Percentiles rank a stretch among this genome's conserved stretches.
These are phyloP conservation scores for Aspergillus funiculosus DNA, from an alignment of 495 filamentous ascomycete species.

Conservation along the genomic window DNA sequence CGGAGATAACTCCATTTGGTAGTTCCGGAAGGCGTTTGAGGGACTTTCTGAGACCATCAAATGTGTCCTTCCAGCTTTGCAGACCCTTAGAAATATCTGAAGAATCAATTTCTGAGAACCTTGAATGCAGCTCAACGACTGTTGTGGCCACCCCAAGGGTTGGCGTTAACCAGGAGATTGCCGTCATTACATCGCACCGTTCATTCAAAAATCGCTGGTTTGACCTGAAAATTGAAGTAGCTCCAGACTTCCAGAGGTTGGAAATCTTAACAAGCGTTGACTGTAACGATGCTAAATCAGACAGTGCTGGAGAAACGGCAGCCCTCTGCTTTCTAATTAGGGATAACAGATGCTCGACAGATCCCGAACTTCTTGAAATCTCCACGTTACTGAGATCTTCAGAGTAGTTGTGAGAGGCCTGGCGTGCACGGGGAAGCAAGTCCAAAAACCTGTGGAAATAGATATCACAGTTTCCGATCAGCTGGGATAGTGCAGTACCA, in stretches of 20 bases:
- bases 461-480: constrained; percentile 50
- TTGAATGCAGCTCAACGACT: constrained; percentile 54
- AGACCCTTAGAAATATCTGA: constrained; percentile 38
- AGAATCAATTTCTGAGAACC: constrained; percentile 49
- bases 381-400: constrained; percentile 77
- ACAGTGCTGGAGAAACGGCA: constrained; percentile 41
- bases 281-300: constrained; percentile 32
- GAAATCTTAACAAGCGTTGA: constrained; percentile 33
- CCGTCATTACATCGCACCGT: constrained; percentile 18
- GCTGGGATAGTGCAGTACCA: constrained; percentile 15
- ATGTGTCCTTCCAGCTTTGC: constrained; percentile 43
- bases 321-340: constrained; percentile 62
- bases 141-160: constrained; percentile 41
- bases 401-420: constrained; percentile 62
- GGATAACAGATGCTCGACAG: constrained; percentile 73
- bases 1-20: constrained; percentile 48
- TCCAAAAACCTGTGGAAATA: constrained; percentile 75
- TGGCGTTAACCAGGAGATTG: constrained; percentile 46
- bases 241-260: constrained; percentile 38
- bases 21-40: constrained; percentile 48
- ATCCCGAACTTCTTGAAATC: constrained; percentile 68
- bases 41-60: constrained; percentile 34
- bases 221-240: constrained; percentile 26
- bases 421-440: constrained; percentile 59
- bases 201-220: constrained; percentile 18